Percentiles rank a stretch among this genome's conserved stretches.
phyloP scores from a whole-genome alignment of 2,329 filamentous ascomycete species.

The Trichoderma sp. region DNA sequence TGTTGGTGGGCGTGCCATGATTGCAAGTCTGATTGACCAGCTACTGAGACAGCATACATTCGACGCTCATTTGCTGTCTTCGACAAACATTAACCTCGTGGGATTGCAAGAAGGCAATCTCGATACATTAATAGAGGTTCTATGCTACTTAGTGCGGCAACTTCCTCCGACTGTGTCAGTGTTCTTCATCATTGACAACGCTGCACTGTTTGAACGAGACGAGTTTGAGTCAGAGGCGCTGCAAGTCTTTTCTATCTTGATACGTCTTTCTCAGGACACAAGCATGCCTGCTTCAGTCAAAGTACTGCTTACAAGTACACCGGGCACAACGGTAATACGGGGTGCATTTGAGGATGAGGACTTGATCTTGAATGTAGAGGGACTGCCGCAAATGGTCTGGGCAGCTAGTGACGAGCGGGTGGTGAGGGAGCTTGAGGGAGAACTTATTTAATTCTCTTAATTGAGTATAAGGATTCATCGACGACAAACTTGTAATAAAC shows the following conservation, averaged over 20 bases:
- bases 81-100: neutral
- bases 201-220: neutral
- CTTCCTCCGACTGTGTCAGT: neutral
- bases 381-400: slow-evolving; percentile 18
- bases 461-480: too few relatives aligned
- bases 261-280: neutral
- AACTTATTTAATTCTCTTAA: neutral
- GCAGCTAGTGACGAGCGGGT: slow-evolving; percentile 11
- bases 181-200: neutral
- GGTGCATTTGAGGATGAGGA: slow-evolving; percentile 22
- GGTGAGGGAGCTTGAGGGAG: neutral
- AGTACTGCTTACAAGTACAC: slow-evolving; percentile 25
- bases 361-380: slow-evolving; percentile 24
- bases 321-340: slow-evolving; percentile 7
- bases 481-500: too few relatives aligned
- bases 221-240: neutral
- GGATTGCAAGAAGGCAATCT: neutral
- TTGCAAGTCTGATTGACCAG: slow-evolving; percentile 21
- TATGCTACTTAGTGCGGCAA: neutral
- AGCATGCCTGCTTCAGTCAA: slow-evolving; percentile 20
- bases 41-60: slow-evolving; percentile 20
- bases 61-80: neutral
- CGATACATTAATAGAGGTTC: neutral
- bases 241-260: neutral
- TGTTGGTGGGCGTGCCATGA: slow-evolving; percentile 15